Conservation (phyloP, 257 asterid genomes). For the Jasminum sambac region DNA sequence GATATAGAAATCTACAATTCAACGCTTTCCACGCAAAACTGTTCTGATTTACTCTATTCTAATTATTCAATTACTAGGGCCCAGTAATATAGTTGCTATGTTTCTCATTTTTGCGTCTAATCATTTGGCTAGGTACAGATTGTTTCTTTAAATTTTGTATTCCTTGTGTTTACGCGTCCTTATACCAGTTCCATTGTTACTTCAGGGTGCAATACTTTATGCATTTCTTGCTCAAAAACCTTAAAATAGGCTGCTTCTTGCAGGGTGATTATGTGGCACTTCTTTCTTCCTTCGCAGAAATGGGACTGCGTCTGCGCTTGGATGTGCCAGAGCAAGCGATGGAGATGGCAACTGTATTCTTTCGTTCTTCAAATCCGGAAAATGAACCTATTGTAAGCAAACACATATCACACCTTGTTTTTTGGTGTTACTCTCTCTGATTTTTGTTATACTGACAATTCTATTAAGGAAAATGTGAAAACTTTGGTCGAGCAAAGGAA, state of each 20-base stretch:
- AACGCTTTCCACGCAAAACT: constrained; percentile 9
- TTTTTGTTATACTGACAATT: constrained; percentile 29
- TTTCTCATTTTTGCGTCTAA: constrained; percentile 2
- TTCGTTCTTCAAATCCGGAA: constrained; percentile 85
- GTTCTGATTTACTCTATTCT: constrained; percentile 3
- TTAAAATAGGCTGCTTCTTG: constrained; percentile 27
- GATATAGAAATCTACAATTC: constrained; percentile 5
- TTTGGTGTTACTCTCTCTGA: constrained; percentile 3
- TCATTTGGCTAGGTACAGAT: constrained; percentile 1
- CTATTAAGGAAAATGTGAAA: constrained; percentile 72
- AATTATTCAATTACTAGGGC: constrained; percentile 15
- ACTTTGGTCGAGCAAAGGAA: constrained; percentile 72
- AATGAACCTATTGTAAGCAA: constrained; percentile 77
- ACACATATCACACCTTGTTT: constrained; percentile 18
- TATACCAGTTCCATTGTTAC: neutral
- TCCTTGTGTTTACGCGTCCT: neutral
- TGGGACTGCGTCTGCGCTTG: constrained; percentile 93
- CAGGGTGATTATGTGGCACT: constrained; percentile 98
- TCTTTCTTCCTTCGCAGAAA: constrained; percentile 84
- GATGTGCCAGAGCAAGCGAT: constrained; percentile 95
- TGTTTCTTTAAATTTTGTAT: neutral
- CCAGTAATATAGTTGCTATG: neutral
- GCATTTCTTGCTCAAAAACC: constrained; percentile 14
- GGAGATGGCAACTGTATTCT: constrained; percentile 81
- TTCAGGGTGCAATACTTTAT: neutral